Evolutionary conservation across 441 rosid species (phyloP).

Genomic region (Erodium moschatum): DNA sequence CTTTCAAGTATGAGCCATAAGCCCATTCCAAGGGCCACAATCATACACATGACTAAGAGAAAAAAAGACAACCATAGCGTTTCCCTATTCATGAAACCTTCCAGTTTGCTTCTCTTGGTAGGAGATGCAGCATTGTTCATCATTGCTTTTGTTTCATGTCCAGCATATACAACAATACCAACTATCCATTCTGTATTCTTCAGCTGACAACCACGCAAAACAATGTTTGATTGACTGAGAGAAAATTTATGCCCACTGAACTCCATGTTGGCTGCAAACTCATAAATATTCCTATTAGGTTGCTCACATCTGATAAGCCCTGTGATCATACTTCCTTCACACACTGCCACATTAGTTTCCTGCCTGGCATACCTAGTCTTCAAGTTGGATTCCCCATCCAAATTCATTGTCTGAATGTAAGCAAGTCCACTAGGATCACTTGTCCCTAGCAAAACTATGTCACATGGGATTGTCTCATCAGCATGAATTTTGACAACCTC

Average conservation of each 20-base stretch:
- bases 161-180: slow-evolving; percentile 71
- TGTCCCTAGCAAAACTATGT: slow-evolving; percentile 62
- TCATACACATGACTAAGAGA: slow-evolving; percentile 60
- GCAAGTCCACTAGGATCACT: slow-evolving; percentile 75
- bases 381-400: slow-evolving; percentile 73
- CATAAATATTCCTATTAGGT: slow-evolving; percentile 70
- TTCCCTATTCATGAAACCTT: slow-evolving; percentile 70
- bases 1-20: slow-evolving; percentile 49
- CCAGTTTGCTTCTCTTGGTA: slow-evolving; percentile 68
- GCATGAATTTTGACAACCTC: slow-evolving; percentile 52
- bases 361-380: slow-evolving; percentile 74
- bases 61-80: slow-evolving; percentile 62
- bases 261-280: slow-evolving; percentile 73
- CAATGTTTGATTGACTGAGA: slow-evolving; percentile 64
- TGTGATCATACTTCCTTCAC: slow-evolving; percentile 35
- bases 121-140: slow-evolving; percentile 68
- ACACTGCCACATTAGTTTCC: slow-evolving; percentile 45
- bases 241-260: slow-evolving; percentile 44
- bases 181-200: slow-evolving; percentile 65
- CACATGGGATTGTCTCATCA: slow-evolving; percentile 63
- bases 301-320: slow-evolving; percentile 66
- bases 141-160: slow-evolving; percentile 83
- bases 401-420: slow-evolving; percentile 73
- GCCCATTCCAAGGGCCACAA: slow-evolving; percentile 56
- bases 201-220: slow-evolving; percentile 74